Evolutionary conservation across 2,329 filamentous ascomycete genomes (phyloP), one percentile per base, ranked within the genome.

Genomic region (Geosmithia flava): DNA sequence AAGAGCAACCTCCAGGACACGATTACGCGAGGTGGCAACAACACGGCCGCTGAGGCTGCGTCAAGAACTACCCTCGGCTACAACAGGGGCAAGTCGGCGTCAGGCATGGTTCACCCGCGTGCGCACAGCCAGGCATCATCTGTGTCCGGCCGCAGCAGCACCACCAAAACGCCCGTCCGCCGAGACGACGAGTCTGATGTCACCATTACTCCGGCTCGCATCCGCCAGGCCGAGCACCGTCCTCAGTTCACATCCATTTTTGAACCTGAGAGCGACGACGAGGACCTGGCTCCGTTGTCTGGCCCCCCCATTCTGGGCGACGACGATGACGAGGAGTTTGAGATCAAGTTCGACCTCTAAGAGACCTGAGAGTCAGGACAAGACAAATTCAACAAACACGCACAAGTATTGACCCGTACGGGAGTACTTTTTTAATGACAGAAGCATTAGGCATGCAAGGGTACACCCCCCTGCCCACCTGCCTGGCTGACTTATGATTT

Each of bases 61-160:
- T 95, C 89, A 2, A 80, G 82, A 53, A 90, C 80, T 48, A 95
- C 89, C 0, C 75, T 95, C 42, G 90, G 90, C 16, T 95, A 95
- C 61, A 86, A 78, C 49, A 87, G 85, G 62, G 89, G 90, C 33
- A 78, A 87, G 33, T 69, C 69, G 4, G 69, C 74, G 4, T 73
- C 70, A 1, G 70, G 71, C 0, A 62, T 73, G 42, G 58, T 76
- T 29, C 66, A 67, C 15, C 57, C 52, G 23, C 55, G 55, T 10
- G 53, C 50, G 43, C 29, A 47, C 45, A 49, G 44, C 29, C 51
- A 55, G 33, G 33, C 33, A 23, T 42, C 51, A n/a, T 30, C 20
- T 15, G 49, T 51, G 17, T 42, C 54, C 23, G 48, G 48, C 19
- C 56, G 51, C 23, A 27, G 51, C 23, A 27, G 23, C 33, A n/a